Base-by-base conservation (phyloP, 2,329 filamentous ascomycete species). In the Didymella segeticola region DNA sequence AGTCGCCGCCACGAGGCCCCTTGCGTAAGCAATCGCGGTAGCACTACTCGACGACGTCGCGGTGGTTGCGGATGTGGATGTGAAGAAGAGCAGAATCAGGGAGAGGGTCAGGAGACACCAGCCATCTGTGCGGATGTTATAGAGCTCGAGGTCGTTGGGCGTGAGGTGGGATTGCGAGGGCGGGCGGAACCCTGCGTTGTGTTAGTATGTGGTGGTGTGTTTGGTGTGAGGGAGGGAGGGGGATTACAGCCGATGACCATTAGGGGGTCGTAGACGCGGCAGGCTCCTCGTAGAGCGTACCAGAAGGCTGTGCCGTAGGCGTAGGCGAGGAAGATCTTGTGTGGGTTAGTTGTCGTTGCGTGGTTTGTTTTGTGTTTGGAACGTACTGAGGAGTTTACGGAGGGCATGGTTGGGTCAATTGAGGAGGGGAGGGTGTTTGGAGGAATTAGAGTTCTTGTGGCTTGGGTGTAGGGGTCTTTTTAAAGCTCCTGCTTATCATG, bases 61-160 rank as follows among this genome's bases (percentile, higher is more conserved):
- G n/a, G n/a, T n/a, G n/a, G n/a, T n/a, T n/a, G n/a, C n/a, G n/a
- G n/a, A n/a, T 41, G 22, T 50, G 50, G 5, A 60, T 46, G 58
- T 64, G 9, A 67, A 60, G 14, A 57, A 58, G n/a, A 67, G 11
- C 6, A 67, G 56, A 37, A 67, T 62, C 22, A 66, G 42, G 14
- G 63, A 61, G 12, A 67, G 64, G 7, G 64, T 67, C 14, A 67
- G 27, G n/a, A 67, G 61, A 37, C 63, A 67, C 64, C 63, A 67
- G 19, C 64, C 64, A 19, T 67, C 64, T 37, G 57, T 66, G 47
- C 58, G 60, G 17, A 67, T 48, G 34, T 64, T 67, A 54, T 67
- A 67, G 25, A 61, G 51, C 23, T 67, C 64, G 23, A 67, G 64
- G n/a, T 66, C 61, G 37, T 64, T 67, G 19, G 63, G 53, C 0